phyloP scores from a whole-genome alignment of 2,329 filamentous ascomycete genomes.

The Fonsecaea erecta region DNA sequence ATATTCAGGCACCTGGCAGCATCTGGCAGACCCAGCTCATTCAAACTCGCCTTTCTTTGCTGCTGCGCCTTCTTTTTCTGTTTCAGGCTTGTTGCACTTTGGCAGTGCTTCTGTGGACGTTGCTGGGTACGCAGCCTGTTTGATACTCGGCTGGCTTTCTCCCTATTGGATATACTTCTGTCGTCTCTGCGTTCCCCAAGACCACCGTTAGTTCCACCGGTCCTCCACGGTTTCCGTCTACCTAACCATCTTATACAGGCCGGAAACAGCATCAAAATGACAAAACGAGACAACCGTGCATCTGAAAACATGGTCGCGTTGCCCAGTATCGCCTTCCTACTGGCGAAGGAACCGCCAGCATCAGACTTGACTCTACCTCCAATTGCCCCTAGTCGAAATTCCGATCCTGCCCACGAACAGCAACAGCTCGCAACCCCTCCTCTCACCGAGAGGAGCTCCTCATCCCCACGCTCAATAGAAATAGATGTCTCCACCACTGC shows the following conservation, averaged over 20 bases:
- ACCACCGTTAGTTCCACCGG: background rate
- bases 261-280: background rate
- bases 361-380: background rate
- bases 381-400: background rate
- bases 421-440: slow-evolving; percentile 5
- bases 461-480: slow-evolving; percentile 5
- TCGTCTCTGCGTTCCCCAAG: background rate
- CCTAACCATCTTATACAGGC: background rate
- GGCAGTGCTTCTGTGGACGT: background rate
- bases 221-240: background rate
- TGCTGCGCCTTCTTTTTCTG: background rate
- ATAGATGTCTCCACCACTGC: background rate
- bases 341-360: background rate
- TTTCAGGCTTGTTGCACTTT: background rate
- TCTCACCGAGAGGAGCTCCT: background rate
- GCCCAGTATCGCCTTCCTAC: slow-evolving; percentile 21
- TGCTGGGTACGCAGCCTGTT: background rate
- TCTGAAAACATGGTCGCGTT: background rate
- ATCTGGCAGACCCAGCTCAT: background rate
- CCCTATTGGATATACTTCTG: background rate
- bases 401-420: slow-evolving; percentile 3
- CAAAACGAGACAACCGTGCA: background rate
- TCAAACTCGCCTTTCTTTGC: background rate
- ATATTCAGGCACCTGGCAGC: slow-evolving; percentile 5
- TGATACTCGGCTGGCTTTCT: background rate